A percentile compares a stretch with the other conserved stretches of the same genome.
These are phyloP conservation scores for Fusarium longipes DNA, from an alignment of 2,329 filamentous ascomycete species.

Conservation along the genomic window DNA sequence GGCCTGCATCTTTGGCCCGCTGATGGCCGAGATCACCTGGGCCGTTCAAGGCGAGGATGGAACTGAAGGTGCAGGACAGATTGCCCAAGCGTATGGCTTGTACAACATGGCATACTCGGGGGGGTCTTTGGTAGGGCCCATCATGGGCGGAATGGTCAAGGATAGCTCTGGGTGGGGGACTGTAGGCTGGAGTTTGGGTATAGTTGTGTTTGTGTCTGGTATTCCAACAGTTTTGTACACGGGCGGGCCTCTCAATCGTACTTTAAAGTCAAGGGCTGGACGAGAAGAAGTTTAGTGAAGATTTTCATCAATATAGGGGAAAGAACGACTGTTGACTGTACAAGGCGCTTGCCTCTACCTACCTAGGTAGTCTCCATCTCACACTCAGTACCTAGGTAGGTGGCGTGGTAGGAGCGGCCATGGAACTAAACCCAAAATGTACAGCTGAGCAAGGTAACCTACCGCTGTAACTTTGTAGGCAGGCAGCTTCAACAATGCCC, in stretches of 20 bases:
- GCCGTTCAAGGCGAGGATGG: constrained; percentile 43
- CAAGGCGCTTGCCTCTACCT: not conserved
- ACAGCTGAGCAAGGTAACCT: constrained; percentile 4
- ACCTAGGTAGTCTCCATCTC: not conserved
- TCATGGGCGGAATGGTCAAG: constrained; percentile 52
- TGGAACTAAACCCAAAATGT: constrained; percentile 36
- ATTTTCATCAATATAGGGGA: not conserved
- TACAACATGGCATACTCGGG: constrained; percentile 53
- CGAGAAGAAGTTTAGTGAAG: not conserved
- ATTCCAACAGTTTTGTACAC: constrained; percentile 47
- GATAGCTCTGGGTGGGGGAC: constrained; percentile 49
- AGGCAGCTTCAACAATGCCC: constrained; percentile 14
- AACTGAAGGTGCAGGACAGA: constrained; percentile 43
- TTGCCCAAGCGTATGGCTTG: constrained; percentile 51
- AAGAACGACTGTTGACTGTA: not conserved
- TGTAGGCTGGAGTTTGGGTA: constrained; percentile 49
- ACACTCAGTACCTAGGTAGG: not conserved
- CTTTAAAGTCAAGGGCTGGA: constrained; percentile 42
- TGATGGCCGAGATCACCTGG: constrained; percentile 54
- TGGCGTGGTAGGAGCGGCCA: not conserved
- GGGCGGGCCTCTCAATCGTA: constrained; percentile 43
- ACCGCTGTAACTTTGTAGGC: not conserved
- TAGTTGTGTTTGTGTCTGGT: constrained; percentile 46
- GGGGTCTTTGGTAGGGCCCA: constrained; percentile 49
- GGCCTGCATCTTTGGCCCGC: constrained; percentile 49